phyloP scores from a whole-genome alignment of 2,329 filamentous ascomycete species.

The Plectosphaerella plurivora region DNA sequence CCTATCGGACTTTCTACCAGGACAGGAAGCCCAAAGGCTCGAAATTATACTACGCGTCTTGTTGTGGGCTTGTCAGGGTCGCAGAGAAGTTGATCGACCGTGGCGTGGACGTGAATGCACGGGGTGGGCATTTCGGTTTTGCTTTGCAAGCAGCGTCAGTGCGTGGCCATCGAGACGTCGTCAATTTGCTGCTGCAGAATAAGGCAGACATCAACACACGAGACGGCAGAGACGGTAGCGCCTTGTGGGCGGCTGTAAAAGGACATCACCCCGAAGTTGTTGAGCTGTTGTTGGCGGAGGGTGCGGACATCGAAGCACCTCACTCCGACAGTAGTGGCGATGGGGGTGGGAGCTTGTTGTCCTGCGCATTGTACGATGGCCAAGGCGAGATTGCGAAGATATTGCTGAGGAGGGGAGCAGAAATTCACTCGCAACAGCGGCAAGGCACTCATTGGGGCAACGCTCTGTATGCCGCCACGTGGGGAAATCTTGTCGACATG shows the following conservation, averaged over 20 bases:
- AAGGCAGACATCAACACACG: conserved; percentile 4
- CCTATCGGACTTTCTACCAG: too few relatives aligned
- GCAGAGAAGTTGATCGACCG: conserved; percentile 4
- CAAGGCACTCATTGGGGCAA: not conserved
- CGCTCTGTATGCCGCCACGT: not conserved
- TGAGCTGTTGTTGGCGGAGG: too few relatives aligned
- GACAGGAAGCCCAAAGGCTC: conserved; percentile 2
- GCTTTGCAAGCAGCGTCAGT: conserved; percentile 11
- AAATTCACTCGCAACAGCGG: not conserved
- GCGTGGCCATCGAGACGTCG: not conserved
- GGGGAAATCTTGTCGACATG: not conserved
- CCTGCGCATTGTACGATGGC: too few relatives aligned
- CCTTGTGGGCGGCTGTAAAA: not conserved
- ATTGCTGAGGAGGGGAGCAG: not conserved
- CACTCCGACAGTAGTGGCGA: too few relatives aligned
- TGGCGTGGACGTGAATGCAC: conserved; percentile 8
- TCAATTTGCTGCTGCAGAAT: conserved; percentile 1
- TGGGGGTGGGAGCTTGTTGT: too few relatives aligned
- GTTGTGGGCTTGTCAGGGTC: conserved; percentile 4
- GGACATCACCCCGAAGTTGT: not conserved
- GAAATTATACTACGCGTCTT: conserved; percentile 11
- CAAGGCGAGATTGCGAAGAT: not conserved
- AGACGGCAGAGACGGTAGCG: not conserved
- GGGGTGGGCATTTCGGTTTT: conserved; percentile 8
- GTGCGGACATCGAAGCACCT: too few relatives aligned